Base-by-base conservation (phyloP, 371 early-diverging fungal species). In the Syncephalastrum contaminatum region DNA sequence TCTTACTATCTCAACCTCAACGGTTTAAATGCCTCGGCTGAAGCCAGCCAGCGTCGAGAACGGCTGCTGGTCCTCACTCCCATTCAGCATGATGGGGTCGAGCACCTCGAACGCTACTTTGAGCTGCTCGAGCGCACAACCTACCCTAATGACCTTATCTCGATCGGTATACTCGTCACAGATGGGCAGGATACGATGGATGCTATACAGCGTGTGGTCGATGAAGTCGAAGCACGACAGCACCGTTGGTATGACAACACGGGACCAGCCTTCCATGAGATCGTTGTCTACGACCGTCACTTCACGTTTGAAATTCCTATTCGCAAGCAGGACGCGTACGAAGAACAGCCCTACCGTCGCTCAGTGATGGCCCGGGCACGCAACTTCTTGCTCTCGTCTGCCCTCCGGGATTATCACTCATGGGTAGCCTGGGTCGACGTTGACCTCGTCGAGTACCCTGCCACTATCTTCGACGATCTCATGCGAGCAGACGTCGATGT, bases 371-470 rank as follows among this genome's bases (percentile, higher is more conserved):
- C 82, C 7, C 71, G 74, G 39, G 72, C 81, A 4, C 77, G 77
- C 60, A 83, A 83, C 42, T 75, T 76, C 44, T 51, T 83, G 47
- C 60, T 81, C 46, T 60, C 81, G 2, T 58, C 77, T 18, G 75
- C 82, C 1, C 55, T 83, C 3, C 65, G 60, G 22, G 72, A 74
- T 46, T 78, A 80, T 50, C 48, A 54, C 25, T 55, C 57, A 15
- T 84, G 81, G 80, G 80, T 82, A 21, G 64, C 77, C 36, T 84
- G 84, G 84, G 60, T 84, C 3, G 84, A 84, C 44, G 75, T 75
- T 7, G 69, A 80, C 51, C 56, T 84, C 8, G 62, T 73, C 18
- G 63, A 67, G 13, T 82, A 80, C 20, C 81, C 84, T 15, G 49
- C 59, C 8, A 69, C 70, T 42, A 76, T 82, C 51, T 73, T 82